Base-by-base conservation (phyloP, 352 stramenopile species). In the Aphanomyces euteiches region DNA sequence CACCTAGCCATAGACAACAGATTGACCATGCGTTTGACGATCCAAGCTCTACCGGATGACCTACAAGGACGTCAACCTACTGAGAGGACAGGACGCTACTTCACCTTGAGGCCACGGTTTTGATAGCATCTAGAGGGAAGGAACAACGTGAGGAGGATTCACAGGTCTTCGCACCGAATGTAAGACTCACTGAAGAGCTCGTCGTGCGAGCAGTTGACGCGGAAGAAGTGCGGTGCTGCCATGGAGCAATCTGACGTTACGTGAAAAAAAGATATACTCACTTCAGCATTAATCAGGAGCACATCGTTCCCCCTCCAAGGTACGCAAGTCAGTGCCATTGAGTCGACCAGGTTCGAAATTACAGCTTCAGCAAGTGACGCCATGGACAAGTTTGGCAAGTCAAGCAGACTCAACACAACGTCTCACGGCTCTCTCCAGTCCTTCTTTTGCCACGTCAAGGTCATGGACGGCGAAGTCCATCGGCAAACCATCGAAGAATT, bases 101-200 rank as follows among this genome's bases (percentile, higher is more conserved):
- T 28, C n/a, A 61, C 54, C 54, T 61, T 61, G 34, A 61, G 21
- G 34, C 54, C 54, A 17, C 41, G 54, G 54, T 61, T 61, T n/a
- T 61, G 54, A 37, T 61, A 61, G 54, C 54, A 61, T 3, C 54
- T 61, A 58, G 8, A 36, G 21, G 28, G 28, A 28, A 28, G 28
- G 28, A 28, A 17, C 50, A 58, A 17, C 50, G 36, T 58, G 7
- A 28, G 13, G 50, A 58, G 8, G 50, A 58, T 58, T 8, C 17
- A 19, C 8, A 13, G 36, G 50, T 28, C 10, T 37, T 28, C 17
- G 54, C 43, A 61, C 54, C 54, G 54, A 61, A 61, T 61, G 28
- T 61, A 61, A 28, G 54, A 61, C 54, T 61, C 54, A 17, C 54
- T 28, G n/a, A 61, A 61, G 17, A 61, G 54, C 17, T 37, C 21